Base-by-base conservation (phyloP, 108 stramenopile species). In the Thalassiosira profunda region DNA sequence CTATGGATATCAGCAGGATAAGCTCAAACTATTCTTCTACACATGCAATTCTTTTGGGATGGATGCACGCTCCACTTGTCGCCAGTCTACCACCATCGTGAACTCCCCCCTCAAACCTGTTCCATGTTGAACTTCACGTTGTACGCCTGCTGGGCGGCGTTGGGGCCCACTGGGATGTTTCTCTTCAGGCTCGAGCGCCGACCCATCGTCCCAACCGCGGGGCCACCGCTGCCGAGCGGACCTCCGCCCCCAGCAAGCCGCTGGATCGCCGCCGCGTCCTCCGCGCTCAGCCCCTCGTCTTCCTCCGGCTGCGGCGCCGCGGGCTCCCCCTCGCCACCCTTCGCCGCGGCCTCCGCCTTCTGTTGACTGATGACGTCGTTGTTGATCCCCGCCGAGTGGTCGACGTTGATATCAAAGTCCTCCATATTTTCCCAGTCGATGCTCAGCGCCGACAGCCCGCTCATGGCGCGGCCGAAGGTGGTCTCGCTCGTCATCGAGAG, bases 371-470 rank as follows among this genome's bases (percentile, higher is more conserved):
- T 60, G 51, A 76, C 62, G 48, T 84, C 79, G 60, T 89, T 94
- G 64, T 91, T 91, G 51, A 94, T 94, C 65, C 89, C 88, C 29
- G 85, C 88, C 31, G 84, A 85, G 46, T 94, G 93, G 72, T 94
- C 93, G n/a, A 94, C 84, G 59, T 91, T 88, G 15, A 94, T 67
- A 75, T 94, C 93, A 67, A 94, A 94, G 58, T 94, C 93, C 3
- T 94, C 93, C 90, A 94, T 86, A 46, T 94, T 94, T 46, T 94
- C 93, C 93, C 93, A 94, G 55, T 94, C 93, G 56, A 94, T 94
- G 1, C 87, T 86, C 52, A 94, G 64, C 9, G 90, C 90, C 9
- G 93, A 94, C 6, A 94, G 65, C 15, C 93, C 93, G 20, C 90
- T 91, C 93, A 94, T 94, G 37, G 93, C 90, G 31, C 93, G 86